Conservation (phyloP, 2,329 filamentous ascomycete genomes). For the Colletotrichum cuscutae region DNA sequence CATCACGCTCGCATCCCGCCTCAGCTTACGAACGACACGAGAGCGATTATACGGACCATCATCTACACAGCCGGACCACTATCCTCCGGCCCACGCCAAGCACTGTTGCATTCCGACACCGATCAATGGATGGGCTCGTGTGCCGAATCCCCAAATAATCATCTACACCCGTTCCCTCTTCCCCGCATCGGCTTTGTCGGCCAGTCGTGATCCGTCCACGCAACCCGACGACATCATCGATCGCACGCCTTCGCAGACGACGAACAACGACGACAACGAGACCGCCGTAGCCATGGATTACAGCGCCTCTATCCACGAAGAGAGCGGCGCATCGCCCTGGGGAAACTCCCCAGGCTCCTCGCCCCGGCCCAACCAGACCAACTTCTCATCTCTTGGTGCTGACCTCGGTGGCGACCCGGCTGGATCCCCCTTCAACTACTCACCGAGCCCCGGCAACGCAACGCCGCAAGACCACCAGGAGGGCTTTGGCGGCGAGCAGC, state of each 20-base stretch:
- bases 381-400: constrained; percentile 48
- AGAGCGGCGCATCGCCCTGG: constrained; percentile 66
- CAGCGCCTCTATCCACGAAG: constrained; percentile 65
- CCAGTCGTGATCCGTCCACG: constrained; percentile 31
- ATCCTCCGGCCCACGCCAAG: background rate
- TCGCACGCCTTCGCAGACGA: background rate
- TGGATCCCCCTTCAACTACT: constrained; percentile 56
- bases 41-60: constrained; percentile 1
- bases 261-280: background rate
- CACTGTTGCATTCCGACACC: background rate
- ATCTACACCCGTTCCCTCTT: constrained; percentile 8
- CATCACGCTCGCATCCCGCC: constrained; percentile 20
- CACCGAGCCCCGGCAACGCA: constrained; percentile 55
- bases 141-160: constrained; percentile 22
- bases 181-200: constrained; percentile 35
- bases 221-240: constrained; percentile 12
- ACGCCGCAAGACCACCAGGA: constrained; percentile 48
- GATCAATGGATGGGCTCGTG: constrained; percentile 32
- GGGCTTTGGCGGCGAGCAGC: constrained; percentile 48
- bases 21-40: constrained; percentile 9
- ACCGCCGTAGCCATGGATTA: constrained; percentile 61
- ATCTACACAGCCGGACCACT: background rate
- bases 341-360: constrained; percentile 63
- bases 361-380: constrained; percentile 56
- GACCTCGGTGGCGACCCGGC: constrained; percentile 51